These are phyloP conservation scores for Claviceps paspali DNA, from an alignment of 2,329 filamentous ascomycete genomes.

Conservation along the genomic window DNA sequence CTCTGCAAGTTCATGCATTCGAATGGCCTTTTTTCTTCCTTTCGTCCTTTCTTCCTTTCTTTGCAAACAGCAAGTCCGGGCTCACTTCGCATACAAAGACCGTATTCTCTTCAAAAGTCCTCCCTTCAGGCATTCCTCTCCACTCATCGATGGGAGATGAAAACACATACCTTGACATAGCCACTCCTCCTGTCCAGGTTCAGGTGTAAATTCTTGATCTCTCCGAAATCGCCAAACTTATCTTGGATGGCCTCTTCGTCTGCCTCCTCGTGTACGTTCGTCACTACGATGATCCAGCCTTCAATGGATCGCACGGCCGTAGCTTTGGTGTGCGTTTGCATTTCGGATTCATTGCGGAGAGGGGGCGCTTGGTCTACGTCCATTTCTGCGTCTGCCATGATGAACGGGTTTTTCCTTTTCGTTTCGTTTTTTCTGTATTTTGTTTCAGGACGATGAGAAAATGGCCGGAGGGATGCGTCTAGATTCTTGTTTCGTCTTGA, in stretches of 20 bases:
- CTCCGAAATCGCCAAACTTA: slow-evolving; percentile 68
- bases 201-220: slow-evolving; percentile 76
- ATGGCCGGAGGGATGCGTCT: no score
- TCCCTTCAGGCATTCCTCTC: no score
- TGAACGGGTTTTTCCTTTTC: no score
- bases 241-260: slow-evolving; percentile 73
- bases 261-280: slow-evolving; percentile 77
- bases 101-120: no score
- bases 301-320: slow-evolving; percentile 76
- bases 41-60: no score
- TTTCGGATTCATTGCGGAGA: slow-evolving; percentile 41
- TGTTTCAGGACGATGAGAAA: no score
- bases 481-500: no score
- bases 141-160: no score
- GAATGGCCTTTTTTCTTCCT: no score
- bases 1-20: no score
- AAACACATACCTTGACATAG: slow-evolving; percentile 68
- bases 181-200: slow-evolving; percentile 71
- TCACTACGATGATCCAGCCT: slow-evolving; percentile 78
- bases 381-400: slow-evolving; percentile 44
- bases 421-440: neutral
- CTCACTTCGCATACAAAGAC: no score
- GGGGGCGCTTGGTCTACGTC: slow-evolving; percentile 35
- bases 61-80: no score
- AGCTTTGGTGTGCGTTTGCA: slow-evolving; percentile 58